A percentile compares a stretch with the other conserved stretches of the same genome.
Conservation (phyloP, 2,329 filamentous ascomycete species). For the Malbranchea zuffiana region DNA sequence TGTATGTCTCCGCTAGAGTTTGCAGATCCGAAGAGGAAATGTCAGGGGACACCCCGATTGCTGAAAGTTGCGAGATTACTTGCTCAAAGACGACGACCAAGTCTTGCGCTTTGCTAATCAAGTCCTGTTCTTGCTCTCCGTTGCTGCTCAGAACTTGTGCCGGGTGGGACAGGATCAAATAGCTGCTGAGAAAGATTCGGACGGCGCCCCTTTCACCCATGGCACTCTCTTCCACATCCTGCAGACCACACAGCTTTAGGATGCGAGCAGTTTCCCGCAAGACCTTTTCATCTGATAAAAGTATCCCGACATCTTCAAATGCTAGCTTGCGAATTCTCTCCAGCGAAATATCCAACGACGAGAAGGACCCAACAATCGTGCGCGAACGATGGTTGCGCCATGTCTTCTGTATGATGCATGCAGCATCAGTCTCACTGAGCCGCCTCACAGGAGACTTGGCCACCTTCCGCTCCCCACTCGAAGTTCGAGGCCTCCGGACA, state of each 20-base stretch:
- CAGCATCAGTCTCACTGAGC: constrained; percentile 44
- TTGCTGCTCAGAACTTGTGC: constrained; percentile 49
- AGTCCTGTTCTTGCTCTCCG: constrained; percentile 48
- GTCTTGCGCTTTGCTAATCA: constrained; percentile 51
- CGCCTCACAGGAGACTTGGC: constrained; percentile 25
- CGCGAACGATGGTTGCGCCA: constrained; percentile 45
- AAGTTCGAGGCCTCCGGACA: constrained; percentile 41
- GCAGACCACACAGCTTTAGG: constrained; percentile 46
- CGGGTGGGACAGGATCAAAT: constrained; percentile 52
- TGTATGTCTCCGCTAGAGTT: constrained; percentile 45
- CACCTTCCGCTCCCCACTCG: constrained; percentile 32
- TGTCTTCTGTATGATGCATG: constrained; percentile 45
- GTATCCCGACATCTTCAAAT: constrained; percentile 49
- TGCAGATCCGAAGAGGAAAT: constrained; percentile 39
- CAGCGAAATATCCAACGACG: constrained; percentile 42
- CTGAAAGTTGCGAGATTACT: constrained; percentile 40
- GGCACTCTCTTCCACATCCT: constrained; percentile 40
- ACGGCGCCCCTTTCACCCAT: constrained; percentile 42
- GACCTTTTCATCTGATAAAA: constrained; percentile 46
- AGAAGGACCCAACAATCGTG: constrained; percentile 41
- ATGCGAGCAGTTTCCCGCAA: constrained; percentile 44
- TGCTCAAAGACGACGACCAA: constrained; percentile 47
- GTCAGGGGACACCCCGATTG: constrained; percentile 27
- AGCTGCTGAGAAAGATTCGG: constrained; percentile 53
- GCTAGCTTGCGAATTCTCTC: constrained; percentile 41